A percentile compares a stretch with the other conserved stretches of the same genome.
These are phyloP conservation scores for Metrosideros polymorpha DNA, from an alignment of 441 rosid species.

Conservation along the genomic window DNA sequence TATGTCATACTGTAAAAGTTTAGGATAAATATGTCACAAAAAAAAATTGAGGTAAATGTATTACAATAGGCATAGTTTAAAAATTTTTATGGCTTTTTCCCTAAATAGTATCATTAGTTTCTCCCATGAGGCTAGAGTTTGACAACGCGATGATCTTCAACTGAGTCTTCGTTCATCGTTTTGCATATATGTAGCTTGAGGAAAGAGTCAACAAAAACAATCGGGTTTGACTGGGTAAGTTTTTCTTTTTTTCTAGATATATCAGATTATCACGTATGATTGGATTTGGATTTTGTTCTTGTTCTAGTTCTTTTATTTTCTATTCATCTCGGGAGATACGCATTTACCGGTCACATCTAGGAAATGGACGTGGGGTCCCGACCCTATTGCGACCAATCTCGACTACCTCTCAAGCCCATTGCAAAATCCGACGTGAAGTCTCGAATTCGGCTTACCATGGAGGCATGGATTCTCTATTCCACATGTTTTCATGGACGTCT, in stretches of 20 bases:
- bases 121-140: not conserved
- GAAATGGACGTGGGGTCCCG: not conserved
- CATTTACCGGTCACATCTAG: rapidly evolving
- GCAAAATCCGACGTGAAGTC: not conserved
- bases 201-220: not conserved
- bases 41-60: no score
- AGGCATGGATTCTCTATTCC: not conserved
- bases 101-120: no score
- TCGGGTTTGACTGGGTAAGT: rapidly evolving
- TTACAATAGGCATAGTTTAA: no score
- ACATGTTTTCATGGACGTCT: not conserved
- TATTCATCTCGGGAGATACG: not conserved
- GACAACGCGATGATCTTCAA: not conserved
- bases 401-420: no score
- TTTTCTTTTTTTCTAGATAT: not conserved
- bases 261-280: not conserved
- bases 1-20: no score
- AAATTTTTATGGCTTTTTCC: no score
- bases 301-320: not conserved
- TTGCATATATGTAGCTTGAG: not conserved
- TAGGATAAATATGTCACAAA: no score
- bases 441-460: not conserved
- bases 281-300: not conserved
- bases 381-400: rapidly evolving
- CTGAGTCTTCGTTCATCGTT: not conserved